phyloP scores from a whole-genome alignment of 306 rosid genomes.

The Abrus pulchellus region DNA sequence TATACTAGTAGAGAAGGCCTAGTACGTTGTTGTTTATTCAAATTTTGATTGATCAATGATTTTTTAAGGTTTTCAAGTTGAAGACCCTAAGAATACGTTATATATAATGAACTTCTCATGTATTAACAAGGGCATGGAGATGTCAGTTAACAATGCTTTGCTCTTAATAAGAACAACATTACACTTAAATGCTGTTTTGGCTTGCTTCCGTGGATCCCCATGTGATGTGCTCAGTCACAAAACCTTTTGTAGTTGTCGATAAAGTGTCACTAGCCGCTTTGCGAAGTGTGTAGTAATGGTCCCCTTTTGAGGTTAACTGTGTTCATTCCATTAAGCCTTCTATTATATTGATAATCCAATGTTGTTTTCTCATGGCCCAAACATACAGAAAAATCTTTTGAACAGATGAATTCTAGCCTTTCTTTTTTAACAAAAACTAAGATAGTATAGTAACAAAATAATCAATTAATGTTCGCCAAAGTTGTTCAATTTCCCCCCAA shows the following conservation, averaged over 20 bases:
- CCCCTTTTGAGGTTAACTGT: conserved; percentile 48
- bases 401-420: too few relatives aligned
- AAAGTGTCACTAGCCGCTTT: conserved; percentile 82
- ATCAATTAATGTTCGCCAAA: too few relatives aligned
- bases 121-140: conserved; percentile 5
- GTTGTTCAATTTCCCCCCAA: neutral
- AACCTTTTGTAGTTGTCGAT: conserved; percentile 81
- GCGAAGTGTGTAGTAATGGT: conserved; percentile 57
- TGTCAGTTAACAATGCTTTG: conserved; percentile 27
- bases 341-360: neutral
- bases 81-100: neutral
- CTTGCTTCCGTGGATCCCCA: conserved; percentile 63
- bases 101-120: neutral
- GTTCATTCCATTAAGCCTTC: conserved; percentile 7
- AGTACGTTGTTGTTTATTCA: neutral
- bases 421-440: too few relatives aligned
- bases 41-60: neutral
- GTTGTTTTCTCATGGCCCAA: too few relatives aligned
- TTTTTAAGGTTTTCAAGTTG: neutral
- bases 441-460: too few relatives aligned
- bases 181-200: conserved; percentile 46
- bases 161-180: conserved; percentile 33
- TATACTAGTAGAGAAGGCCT: neutral
- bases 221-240: conserved; percentile 66
- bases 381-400: too few relatives aligned